Evolutionary conservation across 371 early-diverging fungal species (phyloP).

Genomic region (Zopfochytrium polystomum): DNA sequence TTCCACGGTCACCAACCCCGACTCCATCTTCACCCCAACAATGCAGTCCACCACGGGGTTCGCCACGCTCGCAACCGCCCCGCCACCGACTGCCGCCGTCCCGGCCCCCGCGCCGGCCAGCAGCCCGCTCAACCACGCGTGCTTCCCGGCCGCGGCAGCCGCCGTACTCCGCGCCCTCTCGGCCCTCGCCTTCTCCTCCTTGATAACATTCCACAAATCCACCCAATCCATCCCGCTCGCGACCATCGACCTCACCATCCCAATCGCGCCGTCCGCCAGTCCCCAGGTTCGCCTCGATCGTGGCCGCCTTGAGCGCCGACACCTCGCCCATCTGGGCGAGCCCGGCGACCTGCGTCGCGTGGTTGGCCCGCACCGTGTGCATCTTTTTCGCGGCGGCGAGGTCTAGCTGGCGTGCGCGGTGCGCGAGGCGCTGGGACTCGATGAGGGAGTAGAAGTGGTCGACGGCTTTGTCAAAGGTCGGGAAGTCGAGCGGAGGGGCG

Average conservation of each 20-base stretch:
- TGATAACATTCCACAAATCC: slow-evolving; percentile 81
- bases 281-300: slow-evolving; percentile 82
- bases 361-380: slow-evolving; percentile 74
- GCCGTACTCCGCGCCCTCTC: slow-evolving; percentile 71
- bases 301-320: slow-evolving; percentile 68
- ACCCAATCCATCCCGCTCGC: slow-evolving; percentile 95
- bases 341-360: slow-evolving; percentile 70
- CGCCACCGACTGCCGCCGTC: not conserved
- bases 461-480: slow-evolving; percentile 74
- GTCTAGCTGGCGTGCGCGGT: slow-evolving; percentile 69
- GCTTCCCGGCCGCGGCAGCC: slow-evolving; percentile 67
- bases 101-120: slow-evolving; percentile 13
- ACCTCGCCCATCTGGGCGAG: slow-evolving; percentile 65
- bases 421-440: slow-evolving; percentile 79
- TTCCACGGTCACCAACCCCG: slow-evolving; percentile 64
- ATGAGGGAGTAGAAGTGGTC: slow-evolving; percentile 90
- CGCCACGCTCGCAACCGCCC: too few relatives aligned
- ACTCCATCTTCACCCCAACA: slow-evolving; percentile 65
- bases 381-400: slow-evolving; percentile 74
- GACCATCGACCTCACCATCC: slow-evolving; percentile 79
- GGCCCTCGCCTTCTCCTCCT: slow-evolving; percentile 71
- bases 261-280: slow-evolving; percentile 80
- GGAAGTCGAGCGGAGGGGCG: slow-evolving; percentile 24
- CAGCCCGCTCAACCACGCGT: slow-evolving; percentile 10
- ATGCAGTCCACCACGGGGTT: slow-evolving; percentile 83